phyloP scores from a whole-genome alignment of 2,329 filamentous ascomycete genomes.

The Clarireedia monteithiana region DNA sequence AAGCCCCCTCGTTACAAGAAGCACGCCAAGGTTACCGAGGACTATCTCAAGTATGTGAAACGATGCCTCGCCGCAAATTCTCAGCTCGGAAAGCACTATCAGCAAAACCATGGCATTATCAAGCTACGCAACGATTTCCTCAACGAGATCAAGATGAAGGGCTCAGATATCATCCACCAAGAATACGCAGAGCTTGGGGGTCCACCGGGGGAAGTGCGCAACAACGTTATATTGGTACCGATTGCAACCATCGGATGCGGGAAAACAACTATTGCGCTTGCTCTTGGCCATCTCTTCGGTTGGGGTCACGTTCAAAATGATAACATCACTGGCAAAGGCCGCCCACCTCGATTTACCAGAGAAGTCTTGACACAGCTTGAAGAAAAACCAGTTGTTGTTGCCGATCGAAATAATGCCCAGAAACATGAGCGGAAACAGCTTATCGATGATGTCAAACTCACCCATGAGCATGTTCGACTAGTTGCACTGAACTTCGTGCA shows the following conservation, averaged over 20 bases:
- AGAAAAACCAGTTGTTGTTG: conserved; percentile 66
- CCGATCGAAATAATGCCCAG: conserved; percentile 92
- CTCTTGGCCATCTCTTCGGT: conserved; percentile 71
- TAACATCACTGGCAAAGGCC: conserved; percentile 75
- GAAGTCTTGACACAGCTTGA: conserved; percentile 59
- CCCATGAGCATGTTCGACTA: conserved; percentile 57
- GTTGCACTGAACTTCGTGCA: conserved; percentile 89
- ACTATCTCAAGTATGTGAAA: conserved; percentile 79
- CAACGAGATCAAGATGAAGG: conserved; percentile 72
- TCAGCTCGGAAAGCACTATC: conserved; percentile 62
- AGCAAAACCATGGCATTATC: conserved; percentile 91
- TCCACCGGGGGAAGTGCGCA: conserved; percentile 46
- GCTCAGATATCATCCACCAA: conserved; percentile 76
- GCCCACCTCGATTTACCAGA: conserved; percentile 70
- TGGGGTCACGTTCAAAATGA: conserved; percentile 97
- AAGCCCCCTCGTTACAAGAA: conserved; percentile 74
- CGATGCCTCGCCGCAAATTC: conserved; percentile 63
- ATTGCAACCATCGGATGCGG: conserved; percentile 93
- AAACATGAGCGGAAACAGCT: conserved; percentile 82
- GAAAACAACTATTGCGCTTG: conserved; percentile 87
- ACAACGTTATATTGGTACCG: conserved; percentile 75
- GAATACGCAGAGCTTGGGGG: conserved; percentile 50
- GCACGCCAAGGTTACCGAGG: conserved; percentile 80
- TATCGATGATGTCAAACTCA: conserved; percentile 65
- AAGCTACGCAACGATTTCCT: conserved; percentile 82